Evolutionary conservation across 495 filamentous ascomycete species (phyloP).

Genomic region (Daldinia loculata): DNA sequence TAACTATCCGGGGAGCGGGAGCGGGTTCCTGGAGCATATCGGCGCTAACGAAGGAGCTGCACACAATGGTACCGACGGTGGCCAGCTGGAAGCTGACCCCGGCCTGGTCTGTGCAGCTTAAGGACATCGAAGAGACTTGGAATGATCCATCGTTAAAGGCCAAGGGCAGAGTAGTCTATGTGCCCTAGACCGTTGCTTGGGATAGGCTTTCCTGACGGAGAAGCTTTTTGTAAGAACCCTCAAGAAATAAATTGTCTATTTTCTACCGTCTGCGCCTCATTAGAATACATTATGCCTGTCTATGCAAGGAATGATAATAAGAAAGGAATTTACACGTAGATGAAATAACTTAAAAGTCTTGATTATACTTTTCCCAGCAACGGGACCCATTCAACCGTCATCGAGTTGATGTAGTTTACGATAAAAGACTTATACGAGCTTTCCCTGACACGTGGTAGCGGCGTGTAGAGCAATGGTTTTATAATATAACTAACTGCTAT

Average conservation of each 20-base stretch:
- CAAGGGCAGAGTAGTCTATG: constrained; percentile 39
- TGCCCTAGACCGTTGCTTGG: constrained; percentile 34
- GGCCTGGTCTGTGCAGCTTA: constrained; percentile 28
- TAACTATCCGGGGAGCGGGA: constrained; percentile 43
- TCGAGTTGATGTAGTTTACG: constrained; percentile 18
- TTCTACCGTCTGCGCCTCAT: not conserved
- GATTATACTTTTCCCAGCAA: constrained; percentile 64
- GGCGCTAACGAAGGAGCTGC: constrained; percentile 32
- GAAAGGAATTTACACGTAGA: not conserved
- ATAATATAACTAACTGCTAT: no score
- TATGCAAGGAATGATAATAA: not conserved
- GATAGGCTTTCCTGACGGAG: not conserved
- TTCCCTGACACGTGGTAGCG: no score
- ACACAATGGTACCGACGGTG: constrained; percentile 31
- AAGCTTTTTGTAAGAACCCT: not conserved
- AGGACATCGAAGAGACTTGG: constrained; percentile 44
- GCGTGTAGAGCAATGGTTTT: no score
- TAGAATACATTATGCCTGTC: not conserved
- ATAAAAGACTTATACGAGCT: constrained; percentile 4
- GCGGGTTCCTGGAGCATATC: constrained; percentile 36
- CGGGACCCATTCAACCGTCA: not conserved
- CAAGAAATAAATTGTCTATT: not conserved
- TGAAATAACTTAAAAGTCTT: constrained; percentile 60
- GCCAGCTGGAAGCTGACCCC: constrained; percentile 25
- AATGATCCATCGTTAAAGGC: constrained; percentile 24